phyloP scores from a whole-genome alignment of 2,329 filamentous ascomycete genomes.

The Fusarium napiforme region DNA sequence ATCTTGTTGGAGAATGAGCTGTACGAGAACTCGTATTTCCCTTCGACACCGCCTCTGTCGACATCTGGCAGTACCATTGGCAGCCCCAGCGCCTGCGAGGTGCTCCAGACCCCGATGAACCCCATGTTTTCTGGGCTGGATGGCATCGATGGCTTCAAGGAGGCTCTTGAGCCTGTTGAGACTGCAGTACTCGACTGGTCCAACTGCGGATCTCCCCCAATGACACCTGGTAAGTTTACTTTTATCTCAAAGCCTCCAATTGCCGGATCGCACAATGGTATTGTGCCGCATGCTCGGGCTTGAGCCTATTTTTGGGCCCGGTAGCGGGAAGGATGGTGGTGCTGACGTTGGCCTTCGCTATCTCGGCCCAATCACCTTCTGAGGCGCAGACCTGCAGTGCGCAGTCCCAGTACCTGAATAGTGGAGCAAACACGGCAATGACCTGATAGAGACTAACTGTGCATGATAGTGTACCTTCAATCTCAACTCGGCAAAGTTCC shows the following conservation, averaged over 20 bases:
- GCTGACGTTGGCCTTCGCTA: constrained; percentile 33
- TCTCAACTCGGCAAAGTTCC: constrained; percentile 60
- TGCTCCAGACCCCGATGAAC: constrained; percentile 85
- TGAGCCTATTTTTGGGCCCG: constrained; percentile 37
- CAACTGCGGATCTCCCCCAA: constrained; percentile 80
- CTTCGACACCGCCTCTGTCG: constrained; percentile 88
- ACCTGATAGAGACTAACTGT: constrained; percentile 50
- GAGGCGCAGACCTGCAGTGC: constrained; percentile 36
- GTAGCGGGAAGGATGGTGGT: constrained; percentile 24
- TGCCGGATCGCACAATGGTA: constrained; percentile 17
- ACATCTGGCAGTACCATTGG: constrained; percentile 85
- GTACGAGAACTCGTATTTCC: constrained; percentile 76
- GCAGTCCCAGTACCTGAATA: constrained; percentile 34
- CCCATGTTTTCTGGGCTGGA: constrained; percentile 80
- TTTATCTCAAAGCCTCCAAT: constrained; percentile 6
- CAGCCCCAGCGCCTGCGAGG: constrained; percentile 82
- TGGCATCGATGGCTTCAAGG: constrained; percentile 72
- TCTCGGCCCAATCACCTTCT: constrained; percentile 23
- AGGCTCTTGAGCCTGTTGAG: constrained; percentile 77
- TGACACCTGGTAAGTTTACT: constrained; percentile 84
- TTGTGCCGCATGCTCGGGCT: constrained; percentile 24
- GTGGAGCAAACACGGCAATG: constrained; percentile 40
- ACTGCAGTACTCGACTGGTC: constrained; percentile 82
- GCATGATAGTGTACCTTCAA: constrained; percentile 60
- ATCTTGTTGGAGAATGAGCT: constrained; percentile 84